These are phyloP conservation scores for Aspergillus bridgeri DNA, from an alignment of 495 filamentous ascomycete genomes.

Conservation along the genomic window DNA sequence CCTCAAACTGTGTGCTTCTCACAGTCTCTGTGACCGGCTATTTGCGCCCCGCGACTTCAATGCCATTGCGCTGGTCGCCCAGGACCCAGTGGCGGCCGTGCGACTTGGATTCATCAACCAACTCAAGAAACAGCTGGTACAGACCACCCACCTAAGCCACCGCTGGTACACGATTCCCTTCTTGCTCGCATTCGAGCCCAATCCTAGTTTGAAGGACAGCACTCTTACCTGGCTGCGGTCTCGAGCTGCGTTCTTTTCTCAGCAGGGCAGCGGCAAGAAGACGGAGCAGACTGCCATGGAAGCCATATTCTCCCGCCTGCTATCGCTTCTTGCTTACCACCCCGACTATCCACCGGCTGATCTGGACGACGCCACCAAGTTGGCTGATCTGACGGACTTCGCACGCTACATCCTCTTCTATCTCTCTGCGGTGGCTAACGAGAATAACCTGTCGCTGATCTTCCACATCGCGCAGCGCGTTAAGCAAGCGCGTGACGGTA, in stretches of 20 bases:
- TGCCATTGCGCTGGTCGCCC: conserved; percentile 69
- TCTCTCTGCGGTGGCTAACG: conserved; percentile 73
- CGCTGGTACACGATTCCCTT: conserved; percentile 89
- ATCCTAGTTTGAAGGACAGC: conserved; percentile 59
- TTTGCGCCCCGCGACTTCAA: conserved; percentile 74
- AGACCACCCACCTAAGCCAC: conserved; percentile 35
- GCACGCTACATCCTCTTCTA: conserved; percentile 88
- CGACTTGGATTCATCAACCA: conserved; percentile 74
- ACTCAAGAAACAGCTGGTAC: conserved; percentile 77
- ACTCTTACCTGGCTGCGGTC: conserved; percentile 87
- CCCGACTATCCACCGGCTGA: conserved; percentile 69
- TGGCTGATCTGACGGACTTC: conserved; percentile 73
- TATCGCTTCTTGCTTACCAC: conserved; percentile 90
- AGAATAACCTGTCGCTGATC: conserved; percentile 82
- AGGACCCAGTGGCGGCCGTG: conserved; percentile 71
- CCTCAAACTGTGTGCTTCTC: conserved; percentile 73
- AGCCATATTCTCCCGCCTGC: conserved; percentile 73
- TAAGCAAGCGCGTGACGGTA: conserved; percentile 81
- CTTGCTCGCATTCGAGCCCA: conserved; percentile 86
- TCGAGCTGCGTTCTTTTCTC: conserved; percentile 52
- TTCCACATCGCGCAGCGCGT: conserved; percentile 90
- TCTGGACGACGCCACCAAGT: conserved; percentile 47
- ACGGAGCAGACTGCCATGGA: conserved; percentile 65
- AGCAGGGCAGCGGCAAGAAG: conserved; percentile 38
- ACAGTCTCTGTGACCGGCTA: conserved; percentile 70